Evolutionary conservation across 2,329 filamentous ascomycete species (phyloP).

Genomic region (Alternaria dauci): DNA sequence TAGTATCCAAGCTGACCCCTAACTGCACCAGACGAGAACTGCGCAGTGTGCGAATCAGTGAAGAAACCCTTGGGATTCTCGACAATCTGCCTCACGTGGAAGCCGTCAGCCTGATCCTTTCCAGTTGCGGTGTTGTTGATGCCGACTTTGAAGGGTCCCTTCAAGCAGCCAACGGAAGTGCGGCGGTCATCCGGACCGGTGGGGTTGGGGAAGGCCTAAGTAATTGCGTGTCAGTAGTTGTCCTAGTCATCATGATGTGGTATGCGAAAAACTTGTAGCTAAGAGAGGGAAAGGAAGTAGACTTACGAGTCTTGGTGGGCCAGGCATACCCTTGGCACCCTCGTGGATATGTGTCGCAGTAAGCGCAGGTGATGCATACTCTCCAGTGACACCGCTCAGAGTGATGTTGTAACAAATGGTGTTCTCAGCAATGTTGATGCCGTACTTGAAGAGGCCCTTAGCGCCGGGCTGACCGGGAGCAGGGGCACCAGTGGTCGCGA

Average conservation of each 20-base stretch:
- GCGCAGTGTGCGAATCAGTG: constrained; percentile 61
- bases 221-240: background rate
- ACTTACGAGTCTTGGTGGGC: constrained; percentile 59
- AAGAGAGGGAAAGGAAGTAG: constrained; percentile 21
- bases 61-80: constrained; percentile 61
- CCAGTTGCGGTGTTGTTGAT: constrained; percentile 47
- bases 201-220: constrained; percentile 35
- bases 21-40: constrained; percentile 61
- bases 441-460: constrained; percentile 61
- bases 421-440: constrained; percentile 59
- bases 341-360: constrained; percentile 67
- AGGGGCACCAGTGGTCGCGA: constrained; percentile 51
- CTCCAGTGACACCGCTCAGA: constrained; percentile 58
- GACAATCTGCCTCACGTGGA: constrained; percentile 62
- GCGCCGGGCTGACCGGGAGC: constrained; percentile 56
- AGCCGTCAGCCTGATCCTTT: constrained; percentile 57
- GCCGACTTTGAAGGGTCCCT: constrained; percentile 39
- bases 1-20: constrained; percentile 55
- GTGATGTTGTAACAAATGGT: constrained; percentile 62
- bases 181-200: constrained; percentile 49
- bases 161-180: constrained; percentile 37
- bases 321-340: constrained; percentile 55
- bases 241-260: too few species aligned
- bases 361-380: constrained; percentile 60
- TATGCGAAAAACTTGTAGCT: background rate